Conservation (phyloP, 2,329 filamentous ascomycete genomes). For the Clarireedia hainanense region DNA sequence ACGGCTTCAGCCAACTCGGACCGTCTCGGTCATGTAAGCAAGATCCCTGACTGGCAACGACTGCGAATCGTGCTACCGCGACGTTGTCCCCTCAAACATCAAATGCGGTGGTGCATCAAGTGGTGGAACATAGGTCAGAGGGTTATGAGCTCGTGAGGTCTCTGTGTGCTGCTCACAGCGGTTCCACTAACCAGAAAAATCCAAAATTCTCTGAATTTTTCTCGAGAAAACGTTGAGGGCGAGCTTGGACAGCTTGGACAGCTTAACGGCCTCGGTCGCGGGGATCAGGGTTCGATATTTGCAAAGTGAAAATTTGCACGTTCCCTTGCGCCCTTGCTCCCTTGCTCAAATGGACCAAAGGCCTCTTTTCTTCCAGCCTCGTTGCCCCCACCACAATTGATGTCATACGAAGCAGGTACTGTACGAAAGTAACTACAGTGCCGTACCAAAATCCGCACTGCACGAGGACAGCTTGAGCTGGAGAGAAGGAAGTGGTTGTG, state of each 20-base stretch:
- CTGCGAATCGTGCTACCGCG: not conserved
- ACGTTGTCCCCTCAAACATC: not conserved
- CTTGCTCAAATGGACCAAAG: not conserved
- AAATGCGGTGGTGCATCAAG: not conserved
- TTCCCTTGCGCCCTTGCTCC: not conserved
- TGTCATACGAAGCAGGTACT: conserved; percentile 2
- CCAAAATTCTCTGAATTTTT: no score
- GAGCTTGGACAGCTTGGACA: no score
- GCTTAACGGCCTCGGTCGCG: no score
- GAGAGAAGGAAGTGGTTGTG: not conserved
- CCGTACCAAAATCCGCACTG: not conserved
- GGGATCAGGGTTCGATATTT: no score
- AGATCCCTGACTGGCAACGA: not conserved
- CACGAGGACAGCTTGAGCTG: not conserved
- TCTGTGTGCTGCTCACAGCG: no score
- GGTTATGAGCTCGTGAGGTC: not conserved
- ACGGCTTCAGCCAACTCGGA: not conserved
- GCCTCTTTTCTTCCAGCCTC: not conserved
- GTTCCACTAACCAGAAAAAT: no score
- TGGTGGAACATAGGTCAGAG: conserved; percentile 3
- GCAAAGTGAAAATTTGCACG: conserved; percentile 1
- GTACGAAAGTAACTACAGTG: not conserved
- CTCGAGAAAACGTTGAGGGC: no score
- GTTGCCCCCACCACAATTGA: not conserved
- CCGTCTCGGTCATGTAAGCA: not conserved